phyloP scores from a whole-genome alignment of 1,284 basidiomycete species.

The Ustilago sp. region DNA sequence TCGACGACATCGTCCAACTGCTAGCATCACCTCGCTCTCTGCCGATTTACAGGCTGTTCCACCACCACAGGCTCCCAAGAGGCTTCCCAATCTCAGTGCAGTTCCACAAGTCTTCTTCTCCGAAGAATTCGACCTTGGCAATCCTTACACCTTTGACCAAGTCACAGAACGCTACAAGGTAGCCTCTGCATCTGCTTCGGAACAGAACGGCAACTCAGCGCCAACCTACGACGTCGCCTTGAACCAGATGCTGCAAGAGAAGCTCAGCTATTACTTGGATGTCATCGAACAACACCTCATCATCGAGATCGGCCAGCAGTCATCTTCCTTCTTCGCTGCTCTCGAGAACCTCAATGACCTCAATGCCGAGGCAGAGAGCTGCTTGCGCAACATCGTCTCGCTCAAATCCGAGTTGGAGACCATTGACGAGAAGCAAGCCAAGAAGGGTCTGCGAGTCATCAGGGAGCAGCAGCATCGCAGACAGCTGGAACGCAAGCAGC shows the following conservation, averaged over 20 bases:
- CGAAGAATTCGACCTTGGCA: slow-evolving; percentile 84
- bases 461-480: slow-evolving; percentile 53
- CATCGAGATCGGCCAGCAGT: slow-evolving; percentile 88
- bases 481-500: slow-evolving; percentile 45
- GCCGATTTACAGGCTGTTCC: slow-evolving; percentile 43
- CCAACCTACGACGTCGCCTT: slow-evolving; percentile 63
- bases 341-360: slow-evolving; percentile 92
- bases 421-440: slow-evolving; percentile 78
- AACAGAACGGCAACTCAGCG: slow-evolving; percentile 14
- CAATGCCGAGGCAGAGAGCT: slow-evolving; percentile 86
- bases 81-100: slow-evolving; percentile 74
- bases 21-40: slow-evolving; percentile 42
- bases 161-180: slow-evolving; percentile 77
- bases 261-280: slow-evolving; percentile 91
- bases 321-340: slow-evolving; percentile 94
- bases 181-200: slow-evolving; percentile 19
- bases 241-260: slow-evolving; percentile 82
- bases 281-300: slow-evolving; percentile 94
- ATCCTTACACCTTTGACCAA: slow-evolving; percentile 82
- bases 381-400: slow-evolving; percentile 80
- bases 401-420: slow-evolving; percentile 80
- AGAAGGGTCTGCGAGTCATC: slow-evolving; percentile 51
- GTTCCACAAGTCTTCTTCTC: slow-evolving; percentile 83
- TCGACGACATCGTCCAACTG: slow-evolving; percentile 25
- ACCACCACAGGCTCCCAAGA: slow-evolving; percentile 37